Base-by-base conservation (phyloP, 1,284 basidiomycete species). In the Blastosporella zonata region DNA sequence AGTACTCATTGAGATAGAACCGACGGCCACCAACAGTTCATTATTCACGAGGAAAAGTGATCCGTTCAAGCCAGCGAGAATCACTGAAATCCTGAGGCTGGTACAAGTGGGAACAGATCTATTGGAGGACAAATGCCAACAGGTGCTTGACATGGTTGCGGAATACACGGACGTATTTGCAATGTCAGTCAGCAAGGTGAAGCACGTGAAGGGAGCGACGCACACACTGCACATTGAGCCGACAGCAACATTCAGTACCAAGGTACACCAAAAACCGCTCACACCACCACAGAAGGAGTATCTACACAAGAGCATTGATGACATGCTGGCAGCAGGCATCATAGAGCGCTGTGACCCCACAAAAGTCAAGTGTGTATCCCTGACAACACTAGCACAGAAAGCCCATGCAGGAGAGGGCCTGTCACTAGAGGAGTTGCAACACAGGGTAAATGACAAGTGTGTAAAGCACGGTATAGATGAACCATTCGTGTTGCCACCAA, bases 111-210 rank as follows among this genome's bases (percentile, higher is more conserved):
- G 64, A 0, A n/a, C 41, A 0, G 59, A 62, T 31, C 33, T 67
- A 0, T 50, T 54, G 6, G 17, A 23, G 2, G 53, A 52, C 2
- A 31, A 66, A 37, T 31, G 35, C 2, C 7, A 7, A 13, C 20
- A 12, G 18, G 61, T 64, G 0, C 9, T n/a, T 1, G 46, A 40
- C 0, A 42, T 63, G 3, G 27, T 66, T 1, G 21, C 28, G 0
- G 47, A 58, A 47, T 63, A 52, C 35, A 62, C 66, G 13, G 62
- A 67, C 50, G 53, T 52, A 23, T 68, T 68, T 44, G 67, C 67
- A 5, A 54, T 68, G 2, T 59, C 58, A 15, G 38, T 68, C 3
- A 49, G 54, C 13, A 62, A 67, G 43, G 65, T 67, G 2, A 47
- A 38, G 13, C 38, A 53, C 21, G 55, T 66, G 0, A 13, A 41